These are phyloP conservation scores for Wickerhamiella slavikovae DNA, from an alignment of 805 yeast species.

Conservation along the genomic window DNA sequence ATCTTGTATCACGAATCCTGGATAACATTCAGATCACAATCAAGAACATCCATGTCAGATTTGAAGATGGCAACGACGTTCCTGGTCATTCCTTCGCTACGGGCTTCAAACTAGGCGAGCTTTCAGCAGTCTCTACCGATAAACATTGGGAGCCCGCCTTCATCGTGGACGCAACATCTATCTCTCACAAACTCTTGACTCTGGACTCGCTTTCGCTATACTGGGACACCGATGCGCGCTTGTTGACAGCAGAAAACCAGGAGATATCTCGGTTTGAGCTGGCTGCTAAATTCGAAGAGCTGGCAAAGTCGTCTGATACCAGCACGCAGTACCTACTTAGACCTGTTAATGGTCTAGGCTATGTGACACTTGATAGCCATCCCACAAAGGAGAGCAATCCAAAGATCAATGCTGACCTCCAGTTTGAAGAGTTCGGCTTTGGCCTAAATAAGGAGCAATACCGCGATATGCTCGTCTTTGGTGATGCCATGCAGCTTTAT, in stretches of 20 bases:
- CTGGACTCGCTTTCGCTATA: constrained; percentile 58
- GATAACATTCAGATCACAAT: constrained; percentile 86
- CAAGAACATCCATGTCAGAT: constrained; percentile 75
- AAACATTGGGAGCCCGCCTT: constrained; percentile 70
- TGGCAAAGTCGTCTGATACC: constrained; percentile 9
- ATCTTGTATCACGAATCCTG: constrained; percentile 69
- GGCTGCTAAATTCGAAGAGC: constrained; percentile 21
- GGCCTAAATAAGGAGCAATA: constrained; percentile 74
- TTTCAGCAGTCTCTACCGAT: constrained; percentile 83
- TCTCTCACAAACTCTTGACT: constrained; percentile 59
- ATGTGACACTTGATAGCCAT: constrained; percentile 59
- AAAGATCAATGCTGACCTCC: constrained; percentile 51
- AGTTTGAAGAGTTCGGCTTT: constrained; percentile 77
- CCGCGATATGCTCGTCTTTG: constrained; percentile 56
- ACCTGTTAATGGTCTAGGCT: constrained; percentile 83
- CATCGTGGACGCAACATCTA: constrained; percentile 42
- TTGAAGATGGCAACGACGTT: constrained; percentile 59
- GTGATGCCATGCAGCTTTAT: constrained; percentile 64
- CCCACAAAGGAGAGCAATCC: constrained; percentile 22
- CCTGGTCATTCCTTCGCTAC: constrained; percentile 61
- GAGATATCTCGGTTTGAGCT: constrained; percentile 14
- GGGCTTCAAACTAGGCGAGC: constrained; percentile 66
- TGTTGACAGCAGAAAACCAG: constrained; percentile 27
- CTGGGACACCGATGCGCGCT: constrained; percentile 53
- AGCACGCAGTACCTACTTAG: constrained; percentile 29